Base-by-base conservation (phyloP, 2,329 filamentous ascomycete genomes). In the Penicillium frequentans region DNA sequence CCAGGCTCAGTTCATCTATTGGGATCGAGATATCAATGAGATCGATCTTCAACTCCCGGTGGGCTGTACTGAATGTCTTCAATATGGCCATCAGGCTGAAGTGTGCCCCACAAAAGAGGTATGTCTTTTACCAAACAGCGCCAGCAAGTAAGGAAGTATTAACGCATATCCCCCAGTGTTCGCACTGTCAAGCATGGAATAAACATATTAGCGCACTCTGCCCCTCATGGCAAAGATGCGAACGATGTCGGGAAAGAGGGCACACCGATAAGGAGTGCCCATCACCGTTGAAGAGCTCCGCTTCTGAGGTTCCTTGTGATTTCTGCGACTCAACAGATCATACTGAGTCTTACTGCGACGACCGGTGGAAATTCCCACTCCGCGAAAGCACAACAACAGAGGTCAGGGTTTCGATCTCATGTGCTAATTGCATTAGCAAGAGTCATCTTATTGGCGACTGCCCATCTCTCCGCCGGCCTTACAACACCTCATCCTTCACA, bases 241-340 rank as follows among this genome's bases (percentile, higher is more conserved):
- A 73, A 49, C 86, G 84, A 67, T 91, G 89, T 71, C 81, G 79
- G 48, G 83, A 87, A 70, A 76, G 82, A 44, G 88, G 88, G 10
- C 89, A 91, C 65, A 64, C 66, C 50, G 71, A 74, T 19, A 64
- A 71, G 1, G 63, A 73, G 8, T 91, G 88, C 67, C 65, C 72
- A 2, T 84, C 88, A 60, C 84, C 85, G 58, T 77, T 89, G 16
- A 81, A 80, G 59, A 79, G 79, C 16, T 84, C 87, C 54, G 79
- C 79, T 26, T 55, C 62, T n/a, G 74, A 77, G 23, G 74, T 82
- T 47, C 79, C 81, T 3, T 91, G 89, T 68, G 83, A 84, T 11
- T 76, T 86, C 33, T 91, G 89, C 70, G 75, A 75, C 39, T 80
- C 80, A 7, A 61, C 66, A 3, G 76, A 81, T 9, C 89, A 91